phyloP scores from a whole-genome alignment of 1,139 yeast genomes.

The Suhomyces terraborum region DNA sequence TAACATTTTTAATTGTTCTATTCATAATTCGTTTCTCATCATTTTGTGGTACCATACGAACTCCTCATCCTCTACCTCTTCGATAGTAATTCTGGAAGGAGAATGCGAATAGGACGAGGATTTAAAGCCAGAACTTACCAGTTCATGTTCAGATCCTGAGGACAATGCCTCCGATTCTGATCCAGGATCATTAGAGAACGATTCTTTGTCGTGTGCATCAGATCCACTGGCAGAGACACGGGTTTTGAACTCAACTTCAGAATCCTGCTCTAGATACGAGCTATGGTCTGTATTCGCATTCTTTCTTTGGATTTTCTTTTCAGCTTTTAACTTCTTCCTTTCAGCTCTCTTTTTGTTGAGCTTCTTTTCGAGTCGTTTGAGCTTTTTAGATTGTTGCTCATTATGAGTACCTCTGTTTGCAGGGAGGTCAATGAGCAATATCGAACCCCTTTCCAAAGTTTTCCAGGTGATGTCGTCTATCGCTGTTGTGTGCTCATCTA shows the following conservation, averaged over 20 bases:
- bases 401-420: background rate
- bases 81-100: slow-evolving; percentile 14
- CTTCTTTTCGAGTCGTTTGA: slow-evolving; percentile 9
- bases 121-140: slow-evolving; percentile 2
- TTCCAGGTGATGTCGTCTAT: slow-evolving; percentile 39
- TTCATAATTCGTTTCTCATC: slow-evolving; percentile 8
- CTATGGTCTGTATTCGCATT: background rate
- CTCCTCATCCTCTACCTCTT: slow-evolving; percentile 23
- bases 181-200: background rate
- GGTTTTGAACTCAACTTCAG: background rate
- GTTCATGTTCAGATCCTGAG: slow-evolving; percentile 1
- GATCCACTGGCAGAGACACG: background rate
- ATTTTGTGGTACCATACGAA: slow-evolving; percentile 15
- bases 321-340: slow-evolving; percentile 4
- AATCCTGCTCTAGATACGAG: slow-evolving; percentile 1
- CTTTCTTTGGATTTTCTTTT: slow-evolving; percentile 1
- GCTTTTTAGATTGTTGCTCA: slow-evolving; percentile 5
- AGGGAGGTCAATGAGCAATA: slow-evolving; percentile 26
- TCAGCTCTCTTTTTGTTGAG: slow-evolving; percentile 5
- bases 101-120: background rate
- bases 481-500: slow-evolving; percentile 35
- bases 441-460: background rate
- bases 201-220: background rate
- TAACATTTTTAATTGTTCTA: no score
- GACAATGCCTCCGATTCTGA: slow-evolving; percentile 2